Percentiles rank a stretch among this genome's conserved stretches.
phyloP scores from a whole-genome alignment of 2,329 filamentous ascomycete species.

The Penicillium hordei region DNA sequence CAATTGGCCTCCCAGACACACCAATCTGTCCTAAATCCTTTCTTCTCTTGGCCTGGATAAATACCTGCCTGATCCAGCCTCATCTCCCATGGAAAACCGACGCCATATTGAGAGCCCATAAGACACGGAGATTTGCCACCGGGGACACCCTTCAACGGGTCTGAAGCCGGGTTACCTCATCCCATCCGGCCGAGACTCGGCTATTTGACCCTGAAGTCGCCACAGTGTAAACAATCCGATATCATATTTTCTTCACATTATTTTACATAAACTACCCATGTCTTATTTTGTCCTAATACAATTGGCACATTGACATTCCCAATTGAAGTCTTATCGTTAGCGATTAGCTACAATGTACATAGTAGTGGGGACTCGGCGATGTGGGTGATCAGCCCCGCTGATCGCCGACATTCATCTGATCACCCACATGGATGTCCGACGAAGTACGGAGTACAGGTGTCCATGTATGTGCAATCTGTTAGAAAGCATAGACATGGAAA shows the following conservation, averaged over 20 bases:
- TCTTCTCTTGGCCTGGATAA: background rate
- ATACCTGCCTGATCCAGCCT: background rate
- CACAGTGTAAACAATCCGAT: slow-evolving; percentile 1
- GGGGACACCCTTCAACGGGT: background rate
- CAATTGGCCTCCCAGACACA: background rate
- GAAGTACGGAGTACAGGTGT: background rate
- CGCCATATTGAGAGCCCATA: background rate
- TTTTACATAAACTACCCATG: background rate
- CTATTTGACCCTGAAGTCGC: slow-evolving; percentile 2
- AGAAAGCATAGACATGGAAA: background rate
- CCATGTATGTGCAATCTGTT: background rate
- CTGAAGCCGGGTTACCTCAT: background rate
- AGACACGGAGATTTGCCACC: background rate
- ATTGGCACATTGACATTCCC: background rate
- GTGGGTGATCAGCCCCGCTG: background rate
- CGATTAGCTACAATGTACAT: background rate
- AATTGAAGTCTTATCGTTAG: background rate
- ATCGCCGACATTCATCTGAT: no score
- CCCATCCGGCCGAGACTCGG: slow-evolving; percentile 14
- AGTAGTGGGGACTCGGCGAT: background rate
- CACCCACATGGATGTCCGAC: background rate
- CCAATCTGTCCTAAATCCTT: background rate
- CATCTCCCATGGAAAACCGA: background rate
- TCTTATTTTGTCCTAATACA: background rate
- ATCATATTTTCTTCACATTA: background rate